phyloP scores from a whole-genome alignment of 495 filamentous ascomycete species.

The Aspergillus haitiensis region DNA sequence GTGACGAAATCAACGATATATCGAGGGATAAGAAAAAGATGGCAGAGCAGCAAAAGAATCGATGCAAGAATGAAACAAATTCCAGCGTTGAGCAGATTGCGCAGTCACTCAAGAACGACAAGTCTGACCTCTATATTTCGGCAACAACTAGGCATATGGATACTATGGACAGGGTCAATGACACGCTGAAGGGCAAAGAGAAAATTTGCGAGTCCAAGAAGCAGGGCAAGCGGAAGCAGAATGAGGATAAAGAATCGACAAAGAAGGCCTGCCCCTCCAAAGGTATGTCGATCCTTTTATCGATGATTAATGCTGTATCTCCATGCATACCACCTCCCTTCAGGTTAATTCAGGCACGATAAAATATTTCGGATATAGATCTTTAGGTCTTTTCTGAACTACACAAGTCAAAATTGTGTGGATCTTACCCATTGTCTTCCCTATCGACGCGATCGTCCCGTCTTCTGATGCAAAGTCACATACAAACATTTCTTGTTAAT shows the following conservation, averaged over 20 bases:
- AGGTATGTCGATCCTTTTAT: not conserved
- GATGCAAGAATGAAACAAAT: not conserved
- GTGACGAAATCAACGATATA: conserved; percentile 27
- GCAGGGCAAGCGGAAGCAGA: conserved; percentile 23
- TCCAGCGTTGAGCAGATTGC: not conserved
- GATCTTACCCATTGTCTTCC: not conserved
- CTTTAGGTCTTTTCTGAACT: not conserved
- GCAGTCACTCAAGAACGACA: not conserved
- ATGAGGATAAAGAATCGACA: not conserved
- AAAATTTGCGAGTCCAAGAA: conserved; percentile 15
- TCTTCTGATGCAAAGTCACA: too few relatives aligned
- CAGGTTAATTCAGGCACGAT: not conserved
- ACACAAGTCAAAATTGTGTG: not conserved
- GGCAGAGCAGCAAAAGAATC: not conserved
- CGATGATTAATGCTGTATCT: not conserved
- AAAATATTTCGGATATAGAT: not conserved
- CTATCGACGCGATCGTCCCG: not conserved
- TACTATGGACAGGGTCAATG: not conserved
- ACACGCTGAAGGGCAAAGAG: not conserved
- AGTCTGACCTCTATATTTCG: not conserved
- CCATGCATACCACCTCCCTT: too few relatives aligned
- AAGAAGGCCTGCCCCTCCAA: not conserved
- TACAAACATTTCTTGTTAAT: too few relatives aligned
- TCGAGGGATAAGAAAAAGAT: not conserved
- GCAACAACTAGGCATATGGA: not conserved